Evolutionary conservation across 306 rosid species (phyloP), one percentile per base, ranked within the genome.

Genomic region (Ammopiptanthus mongolicus): DNA sequence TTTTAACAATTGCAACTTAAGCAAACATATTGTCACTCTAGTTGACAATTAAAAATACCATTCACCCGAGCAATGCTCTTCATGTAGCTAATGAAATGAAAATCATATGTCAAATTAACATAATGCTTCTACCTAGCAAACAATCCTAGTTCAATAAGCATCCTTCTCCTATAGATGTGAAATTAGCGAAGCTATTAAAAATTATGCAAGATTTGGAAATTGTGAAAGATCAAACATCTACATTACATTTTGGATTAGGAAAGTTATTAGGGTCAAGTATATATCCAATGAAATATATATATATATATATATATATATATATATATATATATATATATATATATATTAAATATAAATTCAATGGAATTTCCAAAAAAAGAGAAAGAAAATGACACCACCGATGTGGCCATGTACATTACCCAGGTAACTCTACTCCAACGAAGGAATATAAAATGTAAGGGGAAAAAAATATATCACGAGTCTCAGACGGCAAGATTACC

Each of bases 361-460:
- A 88, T 88, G 58, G 18, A 89, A 79, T 89, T 77, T 81, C 59
- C 53, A 31, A 68, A 65, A 55, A 48, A 60, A 61, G 31, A 18
- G 53, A 14, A 68, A 17, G 22, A 8, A 60, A 79, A 60, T 48
- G 70, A 83, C 91, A 83, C 86, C 71, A 74, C 59, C 84, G 78
- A 71, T 18, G 84, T 84, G 88, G 84, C 87, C 84, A 86, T 89
- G 78, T 91, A 89, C 91, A 88, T 81, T 42, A 55, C 80, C 88
- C 77, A 72, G 72, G 77, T 25, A 39, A 51, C 71, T 69, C 75
- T 82, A 68, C 29, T 71, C 80, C 36, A 55, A 14, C 76, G 17
- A 78, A 77, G 69, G 81, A 76, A 48, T 14, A 50, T 37, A 44
- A 77, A 55, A 22, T 4, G 19, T 46, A 36, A 48, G 25, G 8